Evolutionary conservation across 2,329 filamentous ascomycete genomes (phyloP).

Genomic region (Lachnellula subtilissima): DNA sequence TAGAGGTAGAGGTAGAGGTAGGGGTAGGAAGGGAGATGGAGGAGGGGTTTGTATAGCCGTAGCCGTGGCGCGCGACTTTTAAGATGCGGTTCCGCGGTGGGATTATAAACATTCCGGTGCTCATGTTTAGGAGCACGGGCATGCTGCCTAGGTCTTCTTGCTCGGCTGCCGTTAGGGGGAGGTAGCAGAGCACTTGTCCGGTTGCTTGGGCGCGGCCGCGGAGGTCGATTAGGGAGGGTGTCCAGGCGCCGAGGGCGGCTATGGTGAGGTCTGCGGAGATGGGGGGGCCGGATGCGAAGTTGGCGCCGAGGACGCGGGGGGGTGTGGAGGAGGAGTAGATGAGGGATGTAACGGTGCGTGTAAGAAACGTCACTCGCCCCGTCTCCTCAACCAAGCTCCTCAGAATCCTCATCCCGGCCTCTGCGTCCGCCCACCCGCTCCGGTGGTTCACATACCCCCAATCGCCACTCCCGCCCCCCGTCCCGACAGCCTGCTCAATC

Average conservation of each 20-base stretch:
- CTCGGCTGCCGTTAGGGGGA: conserved; percentile 68
- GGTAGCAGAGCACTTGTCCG: conserved; percentile 75
- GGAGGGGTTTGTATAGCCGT: conserved; percentile 48
- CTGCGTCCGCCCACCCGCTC: conserved; percentile 79
- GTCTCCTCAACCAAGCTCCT: conserved; percentile 28
- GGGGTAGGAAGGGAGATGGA: conserved; percentile 5
- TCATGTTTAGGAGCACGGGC: conserved; percentile 70
- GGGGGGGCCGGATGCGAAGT: conserved; percentile 43
- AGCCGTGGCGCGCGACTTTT: conserved; percentile 58
- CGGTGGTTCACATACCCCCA: conserved; percentile 69
- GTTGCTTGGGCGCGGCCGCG: conserved; percentile 72
- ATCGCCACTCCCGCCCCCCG: conserved; percentile 50
- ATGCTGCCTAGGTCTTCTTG: conserved; percentile 57
- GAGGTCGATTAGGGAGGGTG: conserved; percentile 70
- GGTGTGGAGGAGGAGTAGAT: conserved; percentile 18
- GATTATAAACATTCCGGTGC: conserved; percentile 68
- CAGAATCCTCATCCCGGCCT: conserved; percentile 62
- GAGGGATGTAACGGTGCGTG: conserved; percentile 34
- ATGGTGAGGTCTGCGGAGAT: conserved; percentile 68
- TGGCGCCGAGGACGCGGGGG: conserved; percentile 50
- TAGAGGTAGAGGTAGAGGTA: no score
- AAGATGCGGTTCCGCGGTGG: conserved; percentile 54
- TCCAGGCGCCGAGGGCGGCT: conserved; percentile 86
- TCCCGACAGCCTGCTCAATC: conserved; percentile 43
- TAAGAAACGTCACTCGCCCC: conserved; percentile 46